Evolutionary conservation across 495 filamentous ascomycete genomes (phyloP).

Genomic region (Penicillium samsonianum): DNA sequence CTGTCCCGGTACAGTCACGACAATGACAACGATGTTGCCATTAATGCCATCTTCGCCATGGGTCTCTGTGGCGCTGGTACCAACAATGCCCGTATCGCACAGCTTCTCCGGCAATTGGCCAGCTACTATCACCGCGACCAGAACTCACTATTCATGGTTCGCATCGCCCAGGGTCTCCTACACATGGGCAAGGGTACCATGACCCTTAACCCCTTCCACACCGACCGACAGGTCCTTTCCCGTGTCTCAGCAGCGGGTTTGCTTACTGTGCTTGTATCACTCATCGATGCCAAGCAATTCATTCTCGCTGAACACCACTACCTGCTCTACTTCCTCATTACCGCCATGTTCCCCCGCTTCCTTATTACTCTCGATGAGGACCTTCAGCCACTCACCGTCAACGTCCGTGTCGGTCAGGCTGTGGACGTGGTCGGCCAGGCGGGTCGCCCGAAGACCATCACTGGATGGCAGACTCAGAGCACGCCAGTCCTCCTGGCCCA

Average conservation of each 20-base stretch:
- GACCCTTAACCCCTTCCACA: constrained; percentile 95
- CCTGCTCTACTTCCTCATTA: constrained; percentile 94
- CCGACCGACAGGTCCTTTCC: constrained; percentile 92
- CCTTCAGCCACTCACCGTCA: constrained; percentile 89
- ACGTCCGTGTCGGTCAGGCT: constrained; percentile 94
- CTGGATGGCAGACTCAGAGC: constrained; percentile 98
- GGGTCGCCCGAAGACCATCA: constrained; percentile 96
- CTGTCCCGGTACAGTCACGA: constrained; percentile 98
- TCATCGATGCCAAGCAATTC: constrained; percentile 95
- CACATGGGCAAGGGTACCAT: constrained; percentile 99
- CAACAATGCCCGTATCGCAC: constrained; percentile 95
- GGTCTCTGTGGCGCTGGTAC: constrained; percentile 94
- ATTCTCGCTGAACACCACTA: constrained; percentile 88
- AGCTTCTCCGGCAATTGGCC: constrained; percentile 89
- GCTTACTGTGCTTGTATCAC: constrained; percentile 82
- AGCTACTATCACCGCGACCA: constrained; percentile 98
- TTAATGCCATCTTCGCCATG: constrained; percentile 99
- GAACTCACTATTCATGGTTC: constrained; percentile 97
- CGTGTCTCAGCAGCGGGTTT: constrained; percentile 87
- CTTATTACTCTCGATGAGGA: constrained; percentile 94
- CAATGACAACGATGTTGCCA: constrained; percentile 96
- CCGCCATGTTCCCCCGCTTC: constrained; percentile 97
- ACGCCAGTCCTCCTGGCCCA: constrained; percentile 91
- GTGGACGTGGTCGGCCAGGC: constrained; percentile 98
- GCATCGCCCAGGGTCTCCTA: constrained; percentile 93